phyloP scores from a whole-genome alignment of 768 basidiomycete species.

The Collybia sp. region DNA sequence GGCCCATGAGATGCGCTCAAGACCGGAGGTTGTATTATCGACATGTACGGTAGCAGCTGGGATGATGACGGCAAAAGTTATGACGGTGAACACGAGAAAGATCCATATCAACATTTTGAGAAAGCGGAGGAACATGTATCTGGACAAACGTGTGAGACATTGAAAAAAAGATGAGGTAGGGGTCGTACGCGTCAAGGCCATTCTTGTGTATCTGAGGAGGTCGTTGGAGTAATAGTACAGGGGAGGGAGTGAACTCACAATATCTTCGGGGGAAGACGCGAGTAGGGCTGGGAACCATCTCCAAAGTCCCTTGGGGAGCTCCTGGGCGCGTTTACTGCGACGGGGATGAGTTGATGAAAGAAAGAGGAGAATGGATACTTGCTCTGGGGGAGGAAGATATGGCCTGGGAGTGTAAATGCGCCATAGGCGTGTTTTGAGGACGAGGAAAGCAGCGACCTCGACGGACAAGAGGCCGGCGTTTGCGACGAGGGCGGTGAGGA shows the following conservation, averaged over 20 bases:
- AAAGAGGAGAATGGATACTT: slow-evolving; percentile 12
- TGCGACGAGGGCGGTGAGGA: slow-evolving; percentile 55
- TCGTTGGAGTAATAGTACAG: neutral
- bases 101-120: slow-evolving; percentile 58
- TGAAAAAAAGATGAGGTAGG: slow-evolving; percentile 13
- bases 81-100: slow-evolving; percentile 45
- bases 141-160: slow-evolving; percentile 8
- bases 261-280: slow-evolving; percentile 35
- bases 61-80: slow-evolving; percentile 61
- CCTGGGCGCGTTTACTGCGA: slow-evolving; percentile 37
- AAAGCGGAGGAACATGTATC: slow-evolving; percentile 58
- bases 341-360: neutral
- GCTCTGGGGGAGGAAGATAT: slow-evolving; percentile 55
- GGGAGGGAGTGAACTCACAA: slow-evolving; percentile 26
- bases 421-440: slow-evolving; percentile 52
- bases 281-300: slow-evolving; percentile 48
- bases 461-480: slow-evolving; percentile 43
- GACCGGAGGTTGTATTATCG: slow-evolving; percentile 21
- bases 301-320: slow-evolving; percentile 40
- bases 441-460: slow-evolving; percentile 50
- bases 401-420: slow-evolving; percentile 61
- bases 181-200: slow-evolving; percentile 61
- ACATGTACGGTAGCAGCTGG: slow-evolving; percentile 50
- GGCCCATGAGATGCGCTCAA: slow-evolving; percentile 45
- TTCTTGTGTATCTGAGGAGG: slow-evolving; percentile 46